These are phyloP conservation scores for Schwanniomyces sp. DNA, from an alignment of 805 yeast species.

Conservation along the genomic window DNA sequence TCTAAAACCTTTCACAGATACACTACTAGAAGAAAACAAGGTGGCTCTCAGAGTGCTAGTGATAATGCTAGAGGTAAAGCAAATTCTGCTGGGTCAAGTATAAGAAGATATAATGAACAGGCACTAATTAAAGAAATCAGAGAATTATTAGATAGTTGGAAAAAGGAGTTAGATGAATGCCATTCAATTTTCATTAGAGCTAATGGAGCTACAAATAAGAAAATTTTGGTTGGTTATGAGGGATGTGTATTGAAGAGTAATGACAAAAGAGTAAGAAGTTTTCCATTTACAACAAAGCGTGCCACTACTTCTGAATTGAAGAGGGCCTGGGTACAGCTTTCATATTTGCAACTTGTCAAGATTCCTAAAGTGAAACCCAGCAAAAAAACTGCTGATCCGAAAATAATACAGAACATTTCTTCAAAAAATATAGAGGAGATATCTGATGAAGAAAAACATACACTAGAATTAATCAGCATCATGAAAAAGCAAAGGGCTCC, in stretches of 20 bases:
- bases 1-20: constrained; percentile 92
- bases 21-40: constrained; percentile 95
- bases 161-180: constrained; percentile 55
- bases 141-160: constrained; percentile 68
- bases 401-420: constrained; percentile 11
- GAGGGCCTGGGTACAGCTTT: constrained; percentile 78
- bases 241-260: constrained; percentile 49
- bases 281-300: constrained; percentile 89
- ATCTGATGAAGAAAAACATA: constrained; percentile 41
- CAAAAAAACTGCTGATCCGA: constrained; percentile 15
- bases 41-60: constrained; percentile 92
- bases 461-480: constrained; percentile 57
- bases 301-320: constrained; percentile 82
- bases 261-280: constrained; percentile 63
- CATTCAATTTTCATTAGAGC: constrained; percentile 77
- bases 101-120: constrained; percentile 87
- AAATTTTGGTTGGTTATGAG: constrained; percentile 64
- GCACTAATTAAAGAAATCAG: constrained; percentile 79
- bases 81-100: constrained; percentile 89
- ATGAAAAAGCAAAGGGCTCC: constrained; percentile 79
- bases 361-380: constrained; percentile 47
- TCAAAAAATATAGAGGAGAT: constrained; percentile 6
- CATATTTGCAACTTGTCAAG: constrained; percentile 55
- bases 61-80: constrained; percentile 95
- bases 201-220: constrained; percentile 66